A percentile compares a stretch with the other conserved stretches of the same genome.
Conservation (phyloP, 768 basidiomycete species). For the Gyrodon lividus region DNA sequence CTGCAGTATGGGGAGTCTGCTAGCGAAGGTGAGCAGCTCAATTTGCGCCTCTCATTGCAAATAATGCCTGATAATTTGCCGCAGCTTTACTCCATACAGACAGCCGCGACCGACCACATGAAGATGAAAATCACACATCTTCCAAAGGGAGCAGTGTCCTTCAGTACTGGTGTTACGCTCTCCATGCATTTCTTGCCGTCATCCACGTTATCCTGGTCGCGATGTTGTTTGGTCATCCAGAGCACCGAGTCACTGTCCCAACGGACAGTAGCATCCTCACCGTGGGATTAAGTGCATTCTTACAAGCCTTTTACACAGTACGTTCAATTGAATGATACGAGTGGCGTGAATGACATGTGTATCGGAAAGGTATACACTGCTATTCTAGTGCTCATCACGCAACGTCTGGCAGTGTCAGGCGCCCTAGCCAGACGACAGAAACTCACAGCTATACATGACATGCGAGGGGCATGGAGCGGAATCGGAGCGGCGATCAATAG, state of each 20-base stretch:
- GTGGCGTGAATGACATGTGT: background rate
- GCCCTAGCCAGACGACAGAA: constrained; percentile 7
- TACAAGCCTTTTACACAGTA: constrained; percentile 7
- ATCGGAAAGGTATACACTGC: constrained; percentile 16
- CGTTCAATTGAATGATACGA: background rate
- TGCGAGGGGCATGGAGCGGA: constrained; percentile 19
- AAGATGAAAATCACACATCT: too few relatives aligned
- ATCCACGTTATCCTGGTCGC: background rate
- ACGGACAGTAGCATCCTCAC: background rate
- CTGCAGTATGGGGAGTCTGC: too few relatives aligned
- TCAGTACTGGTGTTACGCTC: too few relatives aligned
- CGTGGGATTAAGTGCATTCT: background rate
- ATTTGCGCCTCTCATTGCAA: too few relatives aligned
- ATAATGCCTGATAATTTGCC: too few relatives aligned
- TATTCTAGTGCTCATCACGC: constrained; percentile 12
- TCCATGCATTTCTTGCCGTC: background rate
- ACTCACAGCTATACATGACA: constrained; percentile 21
- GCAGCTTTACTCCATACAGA: too few relatives aligned
- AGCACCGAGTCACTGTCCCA: constrained; percentile 1
- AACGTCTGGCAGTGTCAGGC: constrained; percentile 11
- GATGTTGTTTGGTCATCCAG: constrained; percentile 2
- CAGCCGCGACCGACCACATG: too few relatives aligned
- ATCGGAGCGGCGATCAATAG: constrained; percentile 18
- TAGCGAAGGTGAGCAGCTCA: too few relatives aligned
- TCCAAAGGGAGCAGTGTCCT: too few relatives aligned